Evolutionary conservation across 1,284 basidiomycete species (phyloP).

Genomic region (Pascua guehoae): DNA sequence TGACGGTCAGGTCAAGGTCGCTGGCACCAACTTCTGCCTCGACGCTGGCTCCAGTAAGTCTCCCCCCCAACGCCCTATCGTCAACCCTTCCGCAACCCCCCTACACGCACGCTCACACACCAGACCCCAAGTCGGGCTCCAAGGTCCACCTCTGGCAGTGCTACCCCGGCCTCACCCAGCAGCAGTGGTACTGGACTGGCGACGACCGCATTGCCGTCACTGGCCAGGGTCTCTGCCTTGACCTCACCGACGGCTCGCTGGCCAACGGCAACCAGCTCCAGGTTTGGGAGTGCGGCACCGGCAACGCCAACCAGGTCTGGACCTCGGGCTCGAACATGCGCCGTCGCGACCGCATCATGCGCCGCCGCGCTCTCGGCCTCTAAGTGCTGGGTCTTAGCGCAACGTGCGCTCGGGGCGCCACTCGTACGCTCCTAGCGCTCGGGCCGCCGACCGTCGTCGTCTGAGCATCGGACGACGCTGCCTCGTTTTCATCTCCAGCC

Average conservation of each 20-base stretch:
- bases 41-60: conserved; percentile 22
- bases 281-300: conserved; percentile 18
- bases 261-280: conserved; percentile 22
- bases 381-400: too few relatives aligned
- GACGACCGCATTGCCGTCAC: conserved; percentile 21
- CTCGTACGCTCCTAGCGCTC: too few relatives aligned
- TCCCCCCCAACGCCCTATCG: neutral
- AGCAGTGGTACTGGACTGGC: conserved; percentile 26
- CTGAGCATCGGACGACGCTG: too few relatives aligned
- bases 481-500: too few relatives aligned
- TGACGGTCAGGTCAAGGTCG: conserved; percentile 18
- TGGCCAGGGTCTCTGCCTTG: conserved; percentile 29
- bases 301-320: conserved; percentile 45
- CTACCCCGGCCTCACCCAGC: conserved; percentile 20
- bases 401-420: too few relatives aligned
- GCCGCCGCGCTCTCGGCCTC: too few relatives aligned
- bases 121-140: conserved; percentile 16
- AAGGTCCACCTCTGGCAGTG: conserved; percentile 25
- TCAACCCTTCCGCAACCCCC: too few relatives aligned
- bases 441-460: too few relatives aligned
- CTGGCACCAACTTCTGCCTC: conserved; percentile 34
- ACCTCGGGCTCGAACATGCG: neutral
- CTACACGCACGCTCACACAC: neutral
- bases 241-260: conserved; percentile 26
- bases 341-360: too few relatives aligned